A percentile compares a stretch with the other conserved stretches of the same genome.
Conservation (phyloP, 78 protist species). For the Chrysochromulina parva region DNA sequence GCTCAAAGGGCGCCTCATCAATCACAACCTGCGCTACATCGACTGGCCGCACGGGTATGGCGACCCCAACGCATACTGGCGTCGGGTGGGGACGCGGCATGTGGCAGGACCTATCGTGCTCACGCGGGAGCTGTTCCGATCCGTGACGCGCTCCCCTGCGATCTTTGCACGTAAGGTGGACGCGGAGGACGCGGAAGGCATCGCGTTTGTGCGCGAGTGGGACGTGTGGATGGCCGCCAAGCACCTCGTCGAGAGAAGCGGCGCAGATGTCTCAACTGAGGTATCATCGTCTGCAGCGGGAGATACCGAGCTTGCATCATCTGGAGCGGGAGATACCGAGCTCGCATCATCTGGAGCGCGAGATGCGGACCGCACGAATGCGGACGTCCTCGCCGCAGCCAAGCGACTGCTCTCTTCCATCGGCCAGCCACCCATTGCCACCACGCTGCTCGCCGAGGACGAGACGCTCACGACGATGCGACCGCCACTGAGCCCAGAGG, state of each 20-base stretch:
- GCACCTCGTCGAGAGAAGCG: background rate
- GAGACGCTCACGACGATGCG: too few relatives aligned
- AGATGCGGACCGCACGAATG: background rate
- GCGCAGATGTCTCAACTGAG: background rate
- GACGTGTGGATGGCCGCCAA: background rate
- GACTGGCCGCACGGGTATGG: constrained; percentile 41
- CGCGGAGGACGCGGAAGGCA: background rate
- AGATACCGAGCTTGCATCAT: background rate
- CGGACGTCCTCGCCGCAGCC: background rate
- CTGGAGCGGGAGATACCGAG: background rate
- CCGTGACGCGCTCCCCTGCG: background rate
- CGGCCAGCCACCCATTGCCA: background rate
- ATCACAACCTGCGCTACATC: constrained; percentile 18
- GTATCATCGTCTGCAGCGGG: too few relatives aligned
- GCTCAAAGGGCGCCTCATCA: background rate
- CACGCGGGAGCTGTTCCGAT: background rate
- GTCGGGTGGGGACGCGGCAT: background rate
- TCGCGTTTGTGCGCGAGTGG: background rate
- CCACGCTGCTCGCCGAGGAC: background rate
- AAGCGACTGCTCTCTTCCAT: too few relatives aligned
- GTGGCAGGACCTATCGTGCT: background rate
- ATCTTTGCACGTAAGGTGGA: background rate
- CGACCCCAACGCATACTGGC: background rate
- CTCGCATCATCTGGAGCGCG: background rate
- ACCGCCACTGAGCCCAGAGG: too few relatives aligned